Conservation (phyloP, 2,329 filamentous ascomycete species). For the Chaetothyriales sp. region DNA sequence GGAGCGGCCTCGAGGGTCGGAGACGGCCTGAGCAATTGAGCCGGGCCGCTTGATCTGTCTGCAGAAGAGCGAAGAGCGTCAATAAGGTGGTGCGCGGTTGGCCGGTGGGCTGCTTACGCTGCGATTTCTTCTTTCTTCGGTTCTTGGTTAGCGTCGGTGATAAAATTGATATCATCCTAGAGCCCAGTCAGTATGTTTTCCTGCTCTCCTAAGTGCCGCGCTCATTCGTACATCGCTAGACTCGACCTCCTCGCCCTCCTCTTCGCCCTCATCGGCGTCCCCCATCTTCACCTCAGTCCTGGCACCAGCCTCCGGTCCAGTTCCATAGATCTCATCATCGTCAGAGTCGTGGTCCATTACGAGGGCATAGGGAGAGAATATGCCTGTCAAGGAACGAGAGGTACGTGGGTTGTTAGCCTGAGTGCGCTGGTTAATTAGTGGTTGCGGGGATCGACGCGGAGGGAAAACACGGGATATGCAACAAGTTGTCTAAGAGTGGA, state of each 20-base stretch:
- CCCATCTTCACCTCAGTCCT: neutral
- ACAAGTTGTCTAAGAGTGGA: neutral
- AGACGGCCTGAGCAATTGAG: conserved; percentile 25
- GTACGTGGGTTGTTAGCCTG: neutral
- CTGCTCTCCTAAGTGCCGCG: conserved; percentile 26
- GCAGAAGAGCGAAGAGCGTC: conserved; percentile 11
- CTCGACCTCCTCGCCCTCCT: conserved; percentile 17
- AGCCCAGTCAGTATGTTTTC: conserved; percentile 19
- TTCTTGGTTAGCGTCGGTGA: conserved; percentile 34
- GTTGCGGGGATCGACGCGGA: no score
- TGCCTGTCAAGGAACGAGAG: neutral
- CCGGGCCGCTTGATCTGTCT: conserved; percentile 23
- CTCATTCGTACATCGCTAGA: conserved; percentile 25
- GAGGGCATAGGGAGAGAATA: neutral
- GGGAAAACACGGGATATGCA: no score
- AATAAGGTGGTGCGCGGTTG: conserved; percentile 5
- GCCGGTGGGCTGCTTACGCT: conserved; percentile 24
- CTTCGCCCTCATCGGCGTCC: conserved; percentile 5
- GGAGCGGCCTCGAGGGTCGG: conserved; percentile 25
- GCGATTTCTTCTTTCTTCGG: conserved; percentile 19
- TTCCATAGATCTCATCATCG: conserved; percentile 1
- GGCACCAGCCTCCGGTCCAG: neutral
- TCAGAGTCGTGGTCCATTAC: neutral
- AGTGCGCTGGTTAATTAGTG: neutral
- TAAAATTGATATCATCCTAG: conserved; percentile 38